Base-by-base conservation (phyloP, 768 basidiomycete genomes). In the Boletus reticuloceps region DNA sequence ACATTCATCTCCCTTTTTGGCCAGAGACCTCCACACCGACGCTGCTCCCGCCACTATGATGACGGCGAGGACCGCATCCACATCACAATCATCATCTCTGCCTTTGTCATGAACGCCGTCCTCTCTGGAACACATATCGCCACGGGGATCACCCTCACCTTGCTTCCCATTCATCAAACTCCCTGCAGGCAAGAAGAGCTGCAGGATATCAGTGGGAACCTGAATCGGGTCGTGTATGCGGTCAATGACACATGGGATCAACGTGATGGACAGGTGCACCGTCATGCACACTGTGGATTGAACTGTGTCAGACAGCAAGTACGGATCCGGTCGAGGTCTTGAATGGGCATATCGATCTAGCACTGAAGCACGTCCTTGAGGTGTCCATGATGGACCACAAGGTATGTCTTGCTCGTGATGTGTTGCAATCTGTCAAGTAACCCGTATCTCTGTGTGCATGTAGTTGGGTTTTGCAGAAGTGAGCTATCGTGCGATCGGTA, bases 1-100 rank as follows among this genome's bases (percentile, higher is more conserved):
- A 85, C 90, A 0, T 93, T 94, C 60, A 86, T 89, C 0, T 86
- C 87, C 2, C 77, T 94, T 17, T 92, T 91, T 61, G 88, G 84
- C 7, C 65, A 72, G 38, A 62, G 71, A 45, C 75, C 6, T 59
- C 69, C 39, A 71, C 62, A 20, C 73, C 63, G 10, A 69, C 69
- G 25, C 62, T 63, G 13, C 71, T 49, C 57, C 71, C 60, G 61
- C 68, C 49, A 38, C 22, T 22, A 22, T 22, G 22, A 22, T 22
- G 22, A 63, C 13, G 22, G 22, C 3, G 37, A 69, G 49, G 12
- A 20, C 58, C 1, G 14, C 49, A n/a, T 2, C 57, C 67, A n/a
- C 51, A 1, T 3, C 20, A 66, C 72, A 41, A 58, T 83, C 31
- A 84, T 86, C 48, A 72, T 89, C n/a, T 69, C 82, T 6, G 84